Base-by-base conservation (phyloP, 1,139 yeast genomes). In the Geotrichum candidum region DNA sequence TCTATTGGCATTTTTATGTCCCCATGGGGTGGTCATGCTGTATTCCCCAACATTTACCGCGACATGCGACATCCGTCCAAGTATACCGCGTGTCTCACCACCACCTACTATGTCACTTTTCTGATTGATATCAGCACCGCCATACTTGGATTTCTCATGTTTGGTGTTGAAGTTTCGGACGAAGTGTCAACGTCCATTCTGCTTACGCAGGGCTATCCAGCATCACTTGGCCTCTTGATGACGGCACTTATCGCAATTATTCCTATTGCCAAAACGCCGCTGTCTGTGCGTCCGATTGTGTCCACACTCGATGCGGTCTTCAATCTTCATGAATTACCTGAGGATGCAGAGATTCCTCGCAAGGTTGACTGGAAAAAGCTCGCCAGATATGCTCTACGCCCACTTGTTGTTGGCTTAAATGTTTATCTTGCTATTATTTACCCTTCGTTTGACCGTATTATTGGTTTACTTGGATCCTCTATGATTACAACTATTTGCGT, bases 21-120 rank as follows among this genome's bases (percentile, higher is more conserved):
- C 9, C 92, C 94, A 18, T 89, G 94, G 89, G 95, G 96, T 65
- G 96, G 96, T 2, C 96, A 89, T 73, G 91, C 95, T 0, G 89
- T 89, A 25, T 88, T 88, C 68, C 96, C 96, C 1, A 90, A 88
- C 69, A 78, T 89, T 59, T 87, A 85, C 72, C 80, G 87, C 55
- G 96, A 89, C 72, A 88, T 89, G 96, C 82, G 90, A 69, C 92
- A 87, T 68, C 92, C 94, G 1, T 72, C 74, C 13, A 82, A 79
- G 64, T 85, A 82, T 71, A 70, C 70, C 51, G 72, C 73, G 29
- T 84, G 87, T 66, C 76, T 86, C 68, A 78, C 77, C 61, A 74
- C 81, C 23, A 80, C 88, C 0, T 90, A 87, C 68, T 68, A 82
- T 53, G 87, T 90, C 65, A 87, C 96, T 0, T 81, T 86, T 63